Conservation (phyloP, 495 filamentous ascomycete species). For the Penicillium taxi region DNA sequence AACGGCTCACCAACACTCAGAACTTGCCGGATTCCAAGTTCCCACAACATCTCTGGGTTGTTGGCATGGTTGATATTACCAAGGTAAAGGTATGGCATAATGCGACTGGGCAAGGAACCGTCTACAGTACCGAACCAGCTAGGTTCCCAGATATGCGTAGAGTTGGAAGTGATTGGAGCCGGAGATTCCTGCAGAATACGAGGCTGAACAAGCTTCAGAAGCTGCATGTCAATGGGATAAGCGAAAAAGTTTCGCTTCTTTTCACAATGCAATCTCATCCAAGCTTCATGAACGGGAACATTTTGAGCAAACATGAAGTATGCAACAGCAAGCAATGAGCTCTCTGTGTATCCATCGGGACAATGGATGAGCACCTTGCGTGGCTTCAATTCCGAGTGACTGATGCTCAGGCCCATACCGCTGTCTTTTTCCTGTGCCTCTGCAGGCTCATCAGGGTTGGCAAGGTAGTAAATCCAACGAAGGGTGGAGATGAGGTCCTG, state of each 20-base stretch:
- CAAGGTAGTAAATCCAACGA: conserved; percentile 79
- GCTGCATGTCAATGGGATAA: conserved; percentile 78
- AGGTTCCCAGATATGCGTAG: conserved; percentile 45
- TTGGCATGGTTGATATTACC: conserved; percentile 90
- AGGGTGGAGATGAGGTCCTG: conserved; percentile 79
- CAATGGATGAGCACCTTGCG: conserved; percentile 83
- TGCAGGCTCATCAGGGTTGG: conserved; percentile 46
- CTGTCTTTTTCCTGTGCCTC: conserved; percentile 49
- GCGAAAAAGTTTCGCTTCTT: conserved; percentile 92
- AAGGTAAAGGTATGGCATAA: conserved; percentile 92
- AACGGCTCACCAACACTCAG: conserved; percentile 90
- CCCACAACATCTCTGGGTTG: conserved; percentile 71
- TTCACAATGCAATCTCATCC: conserved; percentile 73
- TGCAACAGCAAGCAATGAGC: conserved; percentile 73
- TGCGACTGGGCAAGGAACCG: conserved; percentile 79
- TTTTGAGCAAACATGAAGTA: conserved; percentile 89
- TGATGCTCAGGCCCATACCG: no score
- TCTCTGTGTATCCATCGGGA: conserved; percentile 93
- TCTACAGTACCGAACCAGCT: conserved; percentile 79
- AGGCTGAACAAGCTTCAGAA: conserved; percentile 65
- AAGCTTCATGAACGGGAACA: conserved; percentile 70
- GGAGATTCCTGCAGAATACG: conserved; percentile 57
- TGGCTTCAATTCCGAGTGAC: conserved; percentile 26
- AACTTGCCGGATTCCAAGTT: conserved; percentile 77
- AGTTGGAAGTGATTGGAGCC: conserved; percentile 17